Evolutionary conservation across 1,284 basidiomycete genomes (phyloP).

Genomic region (Rhodofomes roseus): DNA sequence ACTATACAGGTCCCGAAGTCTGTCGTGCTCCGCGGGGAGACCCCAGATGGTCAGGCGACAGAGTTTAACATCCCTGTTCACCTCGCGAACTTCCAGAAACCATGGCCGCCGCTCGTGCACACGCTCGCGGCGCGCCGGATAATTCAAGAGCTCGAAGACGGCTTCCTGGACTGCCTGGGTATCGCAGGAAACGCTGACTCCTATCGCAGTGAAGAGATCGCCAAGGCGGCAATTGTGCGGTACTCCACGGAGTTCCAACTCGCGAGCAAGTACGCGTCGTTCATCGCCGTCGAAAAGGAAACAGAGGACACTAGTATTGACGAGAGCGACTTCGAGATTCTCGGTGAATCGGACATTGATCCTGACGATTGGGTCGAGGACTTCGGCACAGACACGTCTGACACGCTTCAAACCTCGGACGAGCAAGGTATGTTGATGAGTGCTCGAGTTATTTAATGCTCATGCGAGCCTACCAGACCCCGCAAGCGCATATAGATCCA

Average conservation of each 20-base stretch:
- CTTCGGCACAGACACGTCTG: not conserved
- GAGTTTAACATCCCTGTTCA: slow-evolving; percentile 37
- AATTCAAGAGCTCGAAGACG: slow-evolving; percentile 43
- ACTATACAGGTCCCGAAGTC: slow-evolving; percentile 29
- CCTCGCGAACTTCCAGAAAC: not conserved
- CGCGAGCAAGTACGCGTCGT: slow-evolving; percentile 49
- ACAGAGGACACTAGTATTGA: not conserved
- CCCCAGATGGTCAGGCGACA: slow-evolving; percentile 27
- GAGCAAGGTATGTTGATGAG: not conserved
- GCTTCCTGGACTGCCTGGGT: slow-evolving; percentile 14
- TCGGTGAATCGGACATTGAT: not conserved
- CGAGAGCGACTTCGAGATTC: not conserved
- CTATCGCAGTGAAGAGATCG: slow-evolving; percentile 24
- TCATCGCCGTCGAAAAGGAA: slow-evolving; percentile 44
- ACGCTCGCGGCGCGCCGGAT: slow-evolving; percentile 48
- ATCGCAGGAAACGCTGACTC: not conserved
- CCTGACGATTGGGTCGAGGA: not conserved
- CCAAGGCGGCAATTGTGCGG: slow-evolving; percentile 41
- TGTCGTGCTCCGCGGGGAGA: slow-evolving; percentile 36
- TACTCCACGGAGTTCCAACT: slow-evolving; percentile 52
- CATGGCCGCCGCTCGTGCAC: slow-evolving; percentile 40
- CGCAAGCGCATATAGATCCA: not conserved
- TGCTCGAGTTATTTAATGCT: not conserved
- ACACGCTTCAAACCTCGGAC: not conserved
- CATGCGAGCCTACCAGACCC: not conserved